Evolutionary conservation across 106 monocot genomes (phyloP), one percentile per base, ranked within the genome.

Genomic region (Chionographis japonica): DNA sequence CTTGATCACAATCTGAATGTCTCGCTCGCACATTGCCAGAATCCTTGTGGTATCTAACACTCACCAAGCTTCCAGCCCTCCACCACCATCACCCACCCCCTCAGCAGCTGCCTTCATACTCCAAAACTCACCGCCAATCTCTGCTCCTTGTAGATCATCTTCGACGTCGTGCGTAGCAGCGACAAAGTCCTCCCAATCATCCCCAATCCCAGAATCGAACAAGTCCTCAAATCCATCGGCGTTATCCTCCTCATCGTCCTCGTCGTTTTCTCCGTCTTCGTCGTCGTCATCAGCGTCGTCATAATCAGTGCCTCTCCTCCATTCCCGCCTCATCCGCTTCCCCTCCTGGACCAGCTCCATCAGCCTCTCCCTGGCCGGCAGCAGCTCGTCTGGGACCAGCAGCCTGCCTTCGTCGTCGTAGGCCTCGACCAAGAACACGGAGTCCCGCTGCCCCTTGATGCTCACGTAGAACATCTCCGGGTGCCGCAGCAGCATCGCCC

Each of bases 381-480:
- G 50, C 72, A 85, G 56, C 68, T 92, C 89, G 36, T 89, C 87
- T 83, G 85, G 68, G 76, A 85, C 89, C 50, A 79, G 12, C 54
- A 92, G 56, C 70, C 56, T 71, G 39, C 97, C 97, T 39, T 81
- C 70, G 6, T 85, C 87, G 57, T 97, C 86, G 52, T 85, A 97
- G 0, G 84, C 89, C 74, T 97, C 97, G 20, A 87, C 87, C 58
- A 97, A 56, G 74, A 89, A 92, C 63, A 97, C 97, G 10, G 97
- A 92, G 68, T 97, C 75, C 55, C 97, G 79, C 78, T 71, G 37
- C 69, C 97, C 97, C 70, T 89, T 92, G 0, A 97, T n/a, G 54
- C 97, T 92, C n/a, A 97, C 86, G 54, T 92, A 97, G 76, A 97
- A 97, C 89, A 97, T 72, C 76, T 97, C 97, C 54, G 92, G 97